A percentile compares a stretch with the other conserved stretches of the same genome.
Conservation (phyloP, 345 rosid species). For the Citrus australasica region DNA sequence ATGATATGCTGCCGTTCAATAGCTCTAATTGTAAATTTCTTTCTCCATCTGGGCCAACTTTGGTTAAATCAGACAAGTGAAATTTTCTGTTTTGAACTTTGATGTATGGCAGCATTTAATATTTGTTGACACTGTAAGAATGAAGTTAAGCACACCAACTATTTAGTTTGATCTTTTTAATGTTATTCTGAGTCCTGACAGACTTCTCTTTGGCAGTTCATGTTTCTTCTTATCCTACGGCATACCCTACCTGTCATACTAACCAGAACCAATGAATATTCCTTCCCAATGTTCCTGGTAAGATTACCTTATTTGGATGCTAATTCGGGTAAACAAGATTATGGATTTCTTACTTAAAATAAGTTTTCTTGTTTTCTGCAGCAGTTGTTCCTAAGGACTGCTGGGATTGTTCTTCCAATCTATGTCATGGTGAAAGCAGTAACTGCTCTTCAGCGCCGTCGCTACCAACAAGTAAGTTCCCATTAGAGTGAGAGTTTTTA, state of each 20-base stretch:
- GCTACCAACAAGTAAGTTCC: slow-evolving; percentile 37
- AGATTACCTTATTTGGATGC: background rate
- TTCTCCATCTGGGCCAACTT: background rate
- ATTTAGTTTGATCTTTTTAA: background rate
- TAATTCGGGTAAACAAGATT: background rate
- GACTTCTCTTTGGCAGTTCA: slow-evolving; percentile 52
- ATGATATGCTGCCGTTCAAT: slow-evolving; percentile 53
- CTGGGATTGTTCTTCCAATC: slow-evolving; percentile 72
- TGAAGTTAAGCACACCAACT: background rate
- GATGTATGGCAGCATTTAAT: background rate
- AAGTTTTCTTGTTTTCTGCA: slow-evolving; percentile 19
- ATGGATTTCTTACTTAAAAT: background rate
- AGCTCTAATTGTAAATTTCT: slow-evolving; percentile 52
- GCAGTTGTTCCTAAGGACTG: slow-evolving; percentile 54
- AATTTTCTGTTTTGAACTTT: background rate
- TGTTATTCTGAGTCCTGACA: background rate
- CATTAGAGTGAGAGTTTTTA: no score
- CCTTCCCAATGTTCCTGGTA: slow-evolving; percentile 61
- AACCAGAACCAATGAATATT: slow-evolving; percentile 32
- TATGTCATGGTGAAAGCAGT: slow-evolving; percentile 52
- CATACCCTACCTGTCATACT: slow-evolving; percentile 71
- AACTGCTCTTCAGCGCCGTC: slow-evolving; percentile 43
- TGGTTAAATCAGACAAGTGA: background rate
- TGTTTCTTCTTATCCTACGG: slow-evolving; percentile 72
- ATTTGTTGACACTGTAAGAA: background rate